These are phyloP conservation scores for Suhomyces atakaporum DNA, from an alignment of 1,139 yeast species.

Conservation along the genomic window DNA sequence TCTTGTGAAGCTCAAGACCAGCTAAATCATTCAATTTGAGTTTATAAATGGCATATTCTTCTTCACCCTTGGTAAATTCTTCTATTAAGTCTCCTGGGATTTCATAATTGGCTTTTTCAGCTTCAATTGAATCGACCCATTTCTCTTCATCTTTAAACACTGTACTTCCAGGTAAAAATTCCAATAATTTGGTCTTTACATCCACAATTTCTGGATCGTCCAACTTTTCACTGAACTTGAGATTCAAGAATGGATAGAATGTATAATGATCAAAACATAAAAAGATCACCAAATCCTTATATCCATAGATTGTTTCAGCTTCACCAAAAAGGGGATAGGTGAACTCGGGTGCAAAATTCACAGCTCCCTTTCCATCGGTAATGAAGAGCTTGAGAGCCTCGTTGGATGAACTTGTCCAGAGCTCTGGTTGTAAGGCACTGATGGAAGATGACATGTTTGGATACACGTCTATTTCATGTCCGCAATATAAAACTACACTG, in stretches of 20 bases:
- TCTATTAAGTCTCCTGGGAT: slow-evolving; percentile 54
- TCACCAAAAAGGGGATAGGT: slow-evolving; percentile 95
- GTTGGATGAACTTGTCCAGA: slow-evolving; percentile 21
- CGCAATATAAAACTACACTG: not conserved
- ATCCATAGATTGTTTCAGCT: slow-evolving; percentile 86
- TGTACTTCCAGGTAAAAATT: slow-evolving; percentile 62
- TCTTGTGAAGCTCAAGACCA: slow-evolving; percentile 58
- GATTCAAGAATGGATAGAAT: slow-evolving; percentile 51
- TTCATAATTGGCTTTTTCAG: slow-evolving; percentile 45
- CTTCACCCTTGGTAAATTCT: slow-evolving; percentile 31
- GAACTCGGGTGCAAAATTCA: slow-evolving; percentile 66
- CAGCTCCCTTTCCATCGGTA: slow-evolving; percentile 58
- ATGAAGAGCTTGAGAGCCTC: slow-evolving; percentile 22
- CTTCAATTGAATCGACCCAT: slow-evolving; percentile 62
- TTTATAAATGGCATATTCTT: slow-evolving; percentile 29
- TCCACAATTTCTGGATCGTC: slow-evolving; percentile 52
- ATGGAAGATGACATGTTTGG: slow-evolving; percentile 10
- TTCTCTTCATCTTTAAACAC: slow-evolving; percentile 60
- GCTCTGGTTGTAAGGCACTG: slow-evolving; percentile 20
- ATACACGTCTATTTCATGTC: slow-evolving; percentile 4
- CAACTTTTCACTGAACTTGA: slow-evolving; percentile 56
- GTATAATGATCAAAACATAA: slow-evolving; percentile 51
- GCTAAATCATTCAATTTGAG: slow-evolving; percentile 40
- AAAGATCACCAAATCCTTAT: slow-evolving; percentile 58
- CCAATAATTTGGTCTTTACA: slow-evolving; percentile 52